Percentiles rank a stretch among this genome's conserved stretches.
Evolutionary conservation across 257 asterid species (phyloP).

Genomic region (Dorcoceras hygrometricum): DNA sequence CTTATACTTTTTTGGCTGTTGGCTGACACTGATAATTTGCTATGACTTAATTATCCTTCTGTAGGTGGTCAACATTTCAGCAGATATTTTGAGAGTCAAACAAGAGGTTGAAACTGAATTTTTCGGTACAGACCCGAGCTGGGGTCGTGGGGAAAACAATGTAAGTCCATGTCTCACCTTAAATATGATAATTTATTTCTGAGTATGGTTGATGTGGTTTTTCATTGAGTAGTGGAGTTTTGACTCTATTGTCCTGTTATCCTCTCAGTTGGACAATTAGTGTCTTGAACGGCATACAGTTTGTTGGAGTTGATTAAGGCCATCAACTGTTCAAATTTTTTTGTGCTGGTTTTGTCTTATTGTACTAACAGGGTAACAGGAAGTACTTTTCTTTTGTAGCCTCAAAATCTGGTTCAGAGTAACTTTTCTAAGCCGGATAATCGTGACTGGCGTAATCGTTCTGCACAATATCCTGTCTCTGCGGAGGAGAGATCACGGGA

Average conservation of each 20-base stretch:
- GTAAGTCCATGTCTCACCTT: constrained; percentile 41
- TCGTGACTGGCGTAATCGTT: constrained; percentile 60
- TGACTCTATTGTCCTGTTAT: constrained; percentile 5
- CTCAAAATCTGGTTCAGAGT: constrained; percentile 35
- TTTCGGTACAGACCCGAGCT: constrained; percentile 67
- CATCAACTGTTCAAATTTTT: not conserved
- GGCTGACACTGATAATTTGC: constrained; percentile 2
- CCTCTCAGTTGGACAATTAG: not conserved
- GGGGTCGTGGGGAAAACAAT: constrained; percentile 65
- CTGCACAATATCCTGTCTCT: constrained; percentile 37
- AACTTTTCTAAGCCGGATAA: constrained; percentile 64
- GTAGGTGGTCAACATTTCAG: constrained; percentile 58
- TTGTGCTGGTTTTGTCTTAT: not conserved
- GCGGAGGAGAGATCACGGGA: constrained; percentile 53
- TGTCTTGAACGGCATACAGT: not conserved
- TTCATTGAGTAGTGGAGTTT: not conserved
- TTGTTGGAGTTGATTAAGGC: constrained; percentile 4
- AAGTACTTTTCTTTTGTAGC: constrained; percentile 19
- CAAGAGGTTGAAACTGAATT: constrained; percentile 83
- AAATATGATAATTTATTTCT: not conserved
- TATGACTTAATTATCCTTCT: constrained; percentile 20
- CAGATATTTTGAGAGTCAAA: constrained; percentile 65
- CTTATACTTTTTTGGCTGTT: constrained; percentile 11
- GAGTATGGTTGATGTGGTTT: not conserved
- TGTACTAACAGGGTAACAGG: not conserved